phyloP scores from a whole-genome alignment of 2,329 filamentous ascomycete species.

The Colletotrichum cordylinicola region DNA sequence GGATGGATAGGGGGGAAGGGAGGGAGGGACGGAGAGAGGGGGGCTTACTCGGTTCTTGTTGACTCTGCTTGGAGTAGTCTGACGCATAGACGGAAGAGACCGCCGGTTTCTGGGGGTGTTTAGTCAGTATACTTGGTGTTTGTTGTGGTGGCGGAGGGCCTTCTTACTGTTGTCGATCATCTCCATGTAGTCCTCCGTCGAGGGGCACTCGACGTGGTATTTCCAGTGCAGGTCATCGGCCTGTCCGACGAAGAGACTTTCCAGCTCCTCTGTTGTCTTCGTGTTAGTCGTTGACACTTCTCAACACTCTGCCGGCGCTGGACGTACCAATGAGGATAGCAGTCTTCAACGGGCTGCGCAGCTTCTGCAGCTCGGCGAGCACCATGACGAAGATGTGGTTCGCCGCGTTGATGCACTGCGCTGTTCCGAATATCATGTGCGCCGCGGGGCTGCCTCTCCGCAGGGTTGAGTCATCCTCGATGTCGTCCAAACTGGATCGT shows the following conservation, averaged over 20 bases:
- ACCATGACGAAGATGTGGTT: conserved; percentile 89
- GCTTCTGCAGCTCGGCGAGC: conserved; percentile 55
- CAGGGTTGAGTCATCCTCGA: conserved; percentile 80
- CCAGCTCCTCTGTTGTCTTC: conserved; percentile 57
- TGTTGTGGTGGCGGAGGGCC: background rate
- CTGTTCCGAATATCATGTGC: conserved; percentile 81
- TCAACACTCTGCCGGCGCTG: fast-evolving
- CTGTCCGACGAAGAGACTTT: conserved; percentile 82
- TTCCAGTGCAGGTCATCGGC: conserved; percentile 92
- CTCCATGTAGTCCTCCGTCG: conserved; percentile 85
- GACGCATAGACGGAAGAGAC: conserved; percentile 20
- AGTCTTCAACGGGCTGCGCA: background rate
- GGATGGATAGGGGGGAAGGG: fast-evolving
- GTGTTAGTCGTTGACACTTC: conserved; percentile 33
- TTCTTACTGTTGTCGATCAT: conserved; percentile 59
- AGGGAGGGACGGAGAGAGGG: too few relatives aligned
- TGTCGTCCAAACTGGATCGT: conserved; percentile 68
- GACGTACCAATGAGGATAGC: background rate
- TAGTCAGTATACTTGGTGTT: too few relatives aligned
- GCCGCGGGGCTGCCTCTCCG: conserved; percentile 82
- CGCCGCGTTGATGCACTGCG: conserved; percentile 88
- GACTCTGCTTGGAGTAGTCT: background rate
- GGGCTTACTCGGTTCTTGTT: background rate
- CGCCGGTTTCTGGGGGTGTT: conserved; percentile 22
- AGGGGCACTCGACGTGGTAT: conserved; percentile 81